A percentile compares a stretch with the other conserved stretches of the same genome.
Evolutionary conservation across 1,139 yeast genomes (phyloP).

Genomic region (Taphrina flavorubra): DNA sequence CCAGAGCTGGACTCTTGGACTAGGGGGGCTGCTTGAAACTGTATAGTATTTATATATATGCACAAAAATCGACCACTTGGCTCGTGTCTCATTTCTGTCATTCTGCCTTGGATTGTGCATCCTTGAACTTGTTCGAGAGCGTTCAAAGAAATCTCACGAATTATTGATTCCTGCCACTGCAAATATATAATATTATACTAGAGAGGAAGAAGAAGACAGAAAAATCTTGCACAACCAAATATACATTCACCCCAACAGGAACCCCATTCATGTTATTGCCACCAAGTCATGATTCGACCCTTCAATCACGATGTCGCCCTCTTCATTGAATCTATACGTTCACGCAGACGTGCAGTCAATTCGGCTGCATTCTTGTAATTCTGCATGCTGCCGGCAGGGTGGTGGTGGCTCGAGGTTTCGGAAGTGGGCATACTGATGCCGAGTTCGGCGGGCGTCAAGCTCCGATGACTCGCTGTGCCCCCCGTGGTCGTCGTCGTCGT

Average conservation of each 20-base stretch:
- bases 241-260: background rate
- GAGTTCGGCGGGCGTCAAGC: slow-evolving; percentile 27
- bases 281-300: background rate
- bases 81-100: no score
- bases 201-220: no score
- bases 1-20: slow-evolving; percentile 9
- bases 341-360: slow-evolving; percentile 82
- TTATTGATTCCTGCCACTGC: slow-evolving; percentile 5
- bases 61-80: no score
- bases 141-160: background rate
- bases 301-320: slow-evolving; percentile 14
- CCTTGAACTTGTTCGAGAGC: no score
- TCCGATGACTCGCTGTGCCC: slow-evolving; percentile 7
- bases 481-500: no score
- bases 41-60: no score
- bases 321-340: slow-evolving; percentile 87
- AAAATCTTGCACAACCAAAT: background rate
- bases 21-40: no score
- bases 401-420: background rate
- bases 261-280: background rate
- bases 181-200: background rate
- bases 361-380: slow-evolving; percentile 86
- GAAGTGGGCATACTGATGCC: slow-evolving; percentile 37
- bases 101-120: no score
- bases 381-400: slow-evolving; percentile 26